Conservation (phyloP, 805 yeast species). For the Wickerhamiella brachini region DNA sequence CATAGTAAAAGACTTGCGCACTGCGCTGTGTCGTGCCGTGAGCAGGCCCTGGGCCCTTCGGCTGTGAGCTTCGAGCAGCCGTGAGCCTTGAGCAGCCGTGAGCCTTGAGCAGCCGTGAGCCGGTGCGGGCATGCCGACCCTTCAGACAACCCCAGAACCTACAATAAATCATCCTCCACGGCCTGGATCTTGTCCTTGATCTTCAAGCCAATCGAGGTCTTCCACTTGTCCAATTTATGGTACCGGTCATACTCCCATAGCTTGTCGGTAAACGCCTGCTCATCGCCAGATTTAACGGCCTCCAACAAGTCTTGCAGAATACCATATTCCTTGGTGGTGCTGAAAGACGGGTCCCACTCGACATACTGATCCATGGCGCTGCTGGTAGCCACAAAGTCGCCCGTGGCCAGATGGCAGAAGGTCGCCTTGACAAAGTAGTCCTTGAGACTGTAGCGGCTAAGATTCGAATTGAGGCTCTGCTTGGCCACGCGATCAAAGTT, state of each 20-base stretch:
- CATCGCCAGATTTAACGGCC: constrained; percentile 68
- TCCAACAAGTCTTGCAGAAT: constrained; percentile 53
- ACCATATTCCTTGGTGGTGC: constrained; percentile 52
- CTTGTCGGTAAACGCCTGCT: constrained; percentile 57
- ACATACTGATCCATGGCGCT: constrained; percentile 50
- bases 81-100: too few relatives aligned
- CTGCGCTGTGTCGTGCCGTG: too few relatives aligned
- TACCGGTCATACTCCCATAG: constrained; percentile 80
- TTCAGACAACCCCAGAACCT: background rate
- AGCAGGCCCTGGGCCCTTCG: too few relatives aligned
- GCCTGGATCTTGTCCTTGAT: constrained; percentile 61
- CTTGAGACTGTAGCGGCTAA: constrained; percentile 83
- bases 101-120: too few relatives aligned
- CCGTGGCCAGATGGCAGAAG: constrained; percentile 69
- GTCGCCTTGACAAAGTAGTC: constrained; percentile 80
- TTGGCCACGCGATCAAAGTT: constrained; percentile 68
- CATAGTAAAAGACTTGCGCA: too few relatives aligned
- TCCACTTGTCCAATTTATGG: constrained; percentile 79
- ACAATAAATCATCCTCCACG: constrained; percentile 49
- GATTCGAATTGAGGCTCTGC: constrained; percentile 55
- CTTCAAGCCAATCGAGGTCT: constrained; percentile 67
- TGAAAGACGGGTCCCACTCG: constrained; percentile 60
- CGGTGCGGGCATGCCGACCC: too few relatives aligned
- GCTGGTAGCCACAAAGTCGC: constrained; percentile 73
- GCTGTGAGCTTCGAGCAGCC: too few relatives aligned